These are phyloP conservation scores for Yamadazyma takamatsuzukensis DNA, from an alignment of 805 yeast species.

Conservation along the genomic window DNA sequence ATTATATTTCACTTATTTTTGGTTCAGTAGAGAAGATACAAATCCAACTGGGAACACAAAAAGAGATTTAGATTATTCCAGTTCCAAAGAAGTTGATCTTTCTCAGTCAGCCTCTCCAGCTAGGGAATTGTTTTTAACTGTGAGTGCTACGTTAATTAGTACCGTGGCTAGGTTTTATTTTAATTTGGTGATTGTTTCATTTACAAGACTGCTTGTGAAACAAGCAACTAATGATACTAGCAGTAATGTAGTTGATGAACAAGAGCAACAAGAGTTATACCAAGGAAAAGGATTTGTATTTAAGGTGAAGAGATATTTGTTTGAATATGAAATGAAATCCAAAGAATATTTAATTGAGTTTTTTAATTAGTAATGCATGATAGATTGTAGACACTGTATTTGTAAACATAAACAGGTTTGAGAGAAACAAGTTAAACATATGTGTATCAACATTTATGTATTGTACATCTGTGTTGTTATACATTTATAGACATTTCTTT, in stretches of 20 bases:
- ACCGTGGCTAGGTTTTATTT: conserved; percentile 55
- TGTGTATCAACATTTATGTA: no score
- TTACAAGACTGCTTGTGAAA: conserved; percentile 53
- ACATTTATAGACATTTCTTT: neutral
- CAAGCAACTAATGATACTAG: conserved; percentile 21
- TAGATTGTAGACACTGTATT: no score
- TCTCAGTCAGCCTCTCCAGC: conserved; percentile 63
- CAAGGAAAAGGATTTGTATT: conserved; percentile 18
- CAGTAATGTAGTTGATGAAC: conserved; percentile 15
- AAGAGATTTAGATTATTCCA: conserved; percentile 6
- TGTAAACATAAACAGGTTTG: no score
- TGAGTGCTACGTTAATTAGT: conserved; percentile 46
- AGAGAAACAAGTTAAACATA: no score
- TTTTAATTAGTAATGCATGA: conserved; percentile 13
- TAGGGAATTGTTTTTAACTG: conserved; percentile 53
- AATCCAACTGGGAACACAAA: conserved; percentile 2
- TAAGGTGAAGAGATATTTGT: conserved; percentile 18
- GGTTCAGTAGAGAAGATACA: conserved; percentile 59
- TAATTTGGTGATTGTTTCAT: conserved; percentile 55
- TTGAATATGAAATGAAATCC: conserved; percentile 30
- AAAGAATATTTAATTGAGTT: conserved; percentile 23
- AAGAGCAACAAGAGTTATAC: conserved; percentile 24
- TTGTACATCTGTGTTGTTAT: no score
- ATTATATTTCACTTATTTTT: conserved; percentile 64
- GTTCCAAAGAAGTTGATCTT: neutral